Evolutionary conservation across 768 basidiomycete genomes (phyloP).

Genomic region (Rhodotorula taiwanensis): DNA sequence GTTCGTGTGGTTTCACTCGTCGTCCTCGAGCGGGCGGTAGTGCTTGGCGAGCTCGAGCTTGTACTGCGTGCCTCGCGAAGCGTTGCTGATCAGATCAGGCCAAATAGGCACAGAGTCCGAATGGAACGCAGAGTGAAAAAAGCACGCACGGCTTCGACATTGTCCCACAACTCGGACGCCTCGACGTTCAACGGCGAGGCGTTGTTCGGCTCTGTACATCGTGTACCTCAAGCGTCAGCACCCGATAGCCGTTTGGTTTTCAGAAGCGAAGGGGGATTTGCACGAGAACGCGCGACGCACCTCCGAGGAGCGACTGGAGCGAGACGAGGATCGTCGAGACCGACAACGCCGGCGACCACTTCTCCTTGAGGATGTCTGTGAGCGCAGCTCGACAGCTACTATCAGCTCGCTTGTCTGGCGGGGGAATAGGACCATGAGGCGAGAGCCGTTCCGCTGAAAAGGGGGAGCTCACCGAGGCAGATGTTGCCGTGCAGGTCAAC

Average conservation of each 20-base stretch:
- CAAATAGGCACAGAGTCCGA: too few species aligned
- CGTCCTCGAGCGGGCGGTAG: conserved; percentile 36
- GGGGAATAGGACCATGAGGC: neutral
- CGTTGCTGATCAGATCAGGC: too few species aligned
- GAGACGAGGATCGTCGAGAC: conserved; percentile 84
- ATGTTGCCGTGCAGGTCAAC: conserved; percentile 60
- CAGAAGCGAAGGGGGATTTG: too few species aligned
- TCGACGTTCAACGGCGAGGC: conserved; percentile 82
- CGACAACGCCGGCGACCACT: conserved; percentile 89
- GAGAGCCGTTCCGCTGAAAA: too few species aligned
- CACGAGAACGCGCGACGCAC: conserved; percentile 40
- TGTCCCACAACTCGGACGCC: conserved; percentile 72
- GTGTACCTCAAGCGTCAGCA: neutral
- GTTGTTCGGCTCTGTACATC: conserved; percentile 74
- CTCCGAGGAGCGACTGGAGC: conserved; percentile 73
- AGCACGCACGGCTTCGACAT: conserved; percentile 51
- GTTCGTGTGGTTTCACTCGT: conserved; percentile 6
- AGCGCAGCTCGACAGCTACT: too few species aligned
- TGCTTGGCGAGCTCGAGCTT: conserved; percentile 35
- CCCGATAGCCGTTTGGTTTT: too few species aligned
- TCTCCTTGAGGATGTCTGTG: conserved; percentile 74
- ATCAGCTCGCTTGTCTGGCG: conserved; percentile 40
- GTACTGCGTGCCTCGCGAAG: too few species aligned
- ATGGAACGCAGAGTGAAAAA: neutral
- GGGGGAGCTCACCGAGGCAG: conserved; percentile 23